phyloP scores from a whole-genome alignment of 2,329 filamentous ascomycete genomes.

The Calonectria ilicicola region DNA sequence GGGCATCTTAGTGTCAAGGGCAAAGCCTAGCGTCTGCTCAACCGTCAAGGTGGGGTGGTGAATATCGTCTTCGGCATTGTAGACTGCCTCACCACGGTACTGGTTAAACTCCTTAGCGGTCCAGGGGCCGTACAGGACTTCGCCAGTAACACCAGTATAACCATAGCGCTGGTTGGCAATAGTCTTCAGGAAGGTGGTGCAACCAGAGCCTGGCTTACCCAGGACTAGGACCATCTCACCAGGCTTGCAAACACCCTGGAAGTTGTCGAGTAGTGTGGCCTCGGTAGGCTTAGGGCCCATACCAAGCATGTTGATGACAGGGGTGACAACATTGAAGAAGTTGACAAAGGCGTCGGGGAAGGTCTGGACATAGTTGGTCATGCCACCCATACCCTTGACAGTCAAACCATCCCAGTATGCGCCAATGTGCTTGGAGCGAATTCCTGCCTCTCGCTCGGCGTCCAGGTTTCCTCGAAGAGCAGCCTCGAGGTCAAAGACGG shows the following conservation, averaged over 20 bases:
- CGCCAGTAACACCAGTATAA: slow-evolving; percentile 69
- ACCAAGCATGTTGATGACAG: slow-evolving; percentile 72
- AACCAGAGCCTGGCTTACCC: slow-evolving; percentile 80
- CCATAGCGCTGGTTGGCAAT: slow-evolving; percentile 74
- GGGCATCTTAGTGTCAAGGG: slow-evolving; percentile 86
- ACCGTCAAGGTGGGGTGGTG: slow-evolving; percentile 90
- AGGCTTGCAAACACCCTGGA: slow-evolving; percentile 77
- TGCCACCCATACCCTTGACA: slow-evolving; percentile 80
- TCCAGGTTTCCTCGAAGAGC: slow-evolving; percentile 78
- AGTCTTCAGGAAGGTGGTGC: slow-evolving; percentile 76
- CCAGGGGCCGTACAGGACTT: slow-evolving; percentile 83
- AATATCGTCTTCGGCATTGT: slow-evolving; percentile 84
- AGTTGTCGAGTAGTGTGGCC: slow-evolving; percentile 79
- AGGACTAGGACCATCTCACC: slow-evolving; percentile 92
- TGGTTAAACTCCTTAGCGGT: slow-evolving; percentile 76
- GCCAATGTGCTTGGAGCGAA: slow-evolving; percentile 83
- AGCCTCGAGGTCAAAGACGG: slow-evolving; percentile 79
- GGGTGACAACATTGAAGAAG: slow-evolving; percentile 81
- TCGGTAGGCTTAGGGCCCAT: slow-evolving; percentile 76
- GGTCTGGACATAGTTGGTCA: slow-evolving; percentile 78
- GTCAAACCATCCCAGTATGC: slow-evolving; percentile 84
- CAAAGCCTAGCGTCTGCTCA: slow-evolving; percentile 87
- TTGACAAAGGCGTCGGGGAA: slow-evolving; percentile 82
- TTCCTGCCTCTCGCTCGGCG: slow-evolving; percentile 81
- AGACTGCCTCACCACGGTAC: slow-evolving; percentile 86